Percentiles rank a stretch among this genome's conserved stretches.
Conservation (phyloP, 1,284 basidiomycete species). For the Rhodofomes roseus region DNA sequence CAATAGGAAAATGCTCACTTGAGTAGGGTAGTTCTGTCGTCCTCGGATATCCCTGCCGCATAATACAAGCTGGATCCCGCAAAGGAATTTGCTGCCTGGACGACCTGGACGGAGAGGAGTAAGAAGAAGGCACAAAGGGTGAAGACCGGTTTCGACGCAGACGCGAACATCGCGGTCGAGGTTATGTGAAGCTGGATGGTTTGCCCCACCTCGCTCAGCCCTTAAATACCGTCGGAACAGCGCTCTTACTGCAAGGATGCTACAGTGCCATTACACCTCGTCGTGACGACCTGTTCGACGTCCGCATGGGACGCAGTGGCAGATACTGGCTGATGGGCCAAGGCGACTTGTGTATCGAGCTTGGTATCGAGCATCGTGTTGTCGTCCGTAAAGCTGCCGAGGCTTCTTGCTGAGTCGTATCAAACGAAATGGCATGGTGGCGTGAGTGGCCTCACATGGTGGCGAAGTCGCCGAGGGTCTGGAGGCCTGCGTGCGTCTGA, state of each 20-base stretch:
- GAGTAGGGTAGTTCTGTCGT: conserved; percentile 23
- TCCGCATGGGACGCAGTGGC: background rate
- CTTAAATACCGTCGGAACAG: background rate
- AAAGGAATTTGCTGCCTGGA: conserved; percentile 25
- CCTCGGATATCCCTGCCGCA: conserved; percentile 25
- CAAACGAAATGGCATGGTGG: no score
- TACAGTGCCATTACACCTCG: background rate
- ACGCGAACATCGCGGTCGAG: background rate
- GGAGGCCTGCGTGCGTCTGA: no score
- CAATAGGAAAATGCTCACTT: conserved; percentile 13
- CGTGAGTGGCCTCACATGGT: no score
- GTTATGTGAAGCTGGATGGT: background rate
- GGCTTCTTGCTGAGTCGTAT: no score
- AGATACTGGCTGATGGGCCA: background rate
- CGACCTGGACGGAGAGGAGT: no score
- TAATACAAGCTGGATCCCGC: conserved; percentile 32
- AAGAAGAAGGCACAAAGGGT: no score
- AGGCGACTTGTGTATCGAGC: background rate
- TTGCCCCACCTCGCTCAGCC: background rate
- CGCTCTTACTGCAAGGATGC: background rate
- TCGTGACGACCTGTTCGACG: background rate
- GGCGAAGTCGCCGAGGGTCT: no score
- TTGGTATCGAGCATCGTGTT: background rate
- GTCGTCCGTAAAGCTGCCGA: background rate
- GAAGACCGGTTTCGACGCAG: background rate